Evolutionary conservation across 2,329 filamentous ascomycete genomes (phyloP).

Genomic region (Beauveria sp.): DNA sequence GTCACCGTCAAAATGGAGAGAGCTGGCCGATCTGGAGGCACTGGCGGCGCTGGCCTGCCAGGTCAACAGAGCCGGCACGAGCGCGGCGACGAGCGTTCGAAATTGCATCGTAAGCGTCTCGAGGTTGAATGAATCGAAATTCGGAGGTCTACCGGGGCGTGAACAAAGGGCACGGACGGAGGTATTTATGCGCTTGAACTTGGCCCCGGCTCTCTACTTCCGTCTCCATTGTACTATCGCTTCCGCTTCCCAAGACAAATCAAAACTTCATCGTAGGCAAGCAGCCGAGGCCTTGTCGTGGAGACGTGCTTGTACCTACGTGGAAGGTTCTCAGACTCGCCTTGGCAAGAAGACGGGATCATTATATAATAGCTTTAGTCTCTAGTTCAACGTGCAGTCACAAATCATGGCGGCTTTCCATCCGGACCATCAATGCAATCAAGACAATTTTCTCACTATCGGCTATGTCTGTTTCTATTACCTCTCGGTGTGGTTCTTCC

Average conservation of each 20-base stretch:
- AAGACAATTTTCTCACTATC: neutral
- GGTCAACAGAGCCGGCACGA: neutral
- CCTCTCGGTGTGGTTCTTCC: neutral
- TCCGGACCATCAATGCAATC: neutral
- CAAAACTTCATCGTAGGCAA: neutral
- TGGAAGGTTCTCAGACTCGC: neutral
- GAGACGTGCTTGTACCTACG: neutral
- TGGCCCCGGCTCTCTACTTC: neutral
- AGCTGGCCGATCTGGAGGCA: neutral
- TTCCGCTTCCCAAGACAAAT: too few relatives aligned
- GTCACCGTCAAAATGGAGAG: neutral
- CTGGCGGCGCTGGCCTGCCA: conserved; percentile 1
- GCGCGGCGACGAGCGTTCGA: neutral
- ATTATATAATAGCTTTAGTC: neutral
- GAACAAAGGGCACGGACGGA: neutral
- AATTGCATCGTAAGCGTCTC: neutral
- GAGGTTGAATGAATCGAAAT: neutral
- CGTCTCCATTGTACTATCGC: neutral
- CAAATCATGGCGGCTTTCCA: neutral
- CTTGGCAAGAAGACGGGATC: neutral
- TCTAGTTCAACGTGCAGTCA: neutral
- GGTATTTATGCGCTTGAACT: neutral
- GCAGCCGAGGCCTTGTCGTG: neutral
- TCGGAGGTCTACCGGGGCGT: neutral
- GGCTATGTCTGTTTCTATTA: neutral